phyloP scores from a whole-genome alignment of 2,329 filamentous ascomycete species.

The Myriosclerotinia duriaeana region DNA sequence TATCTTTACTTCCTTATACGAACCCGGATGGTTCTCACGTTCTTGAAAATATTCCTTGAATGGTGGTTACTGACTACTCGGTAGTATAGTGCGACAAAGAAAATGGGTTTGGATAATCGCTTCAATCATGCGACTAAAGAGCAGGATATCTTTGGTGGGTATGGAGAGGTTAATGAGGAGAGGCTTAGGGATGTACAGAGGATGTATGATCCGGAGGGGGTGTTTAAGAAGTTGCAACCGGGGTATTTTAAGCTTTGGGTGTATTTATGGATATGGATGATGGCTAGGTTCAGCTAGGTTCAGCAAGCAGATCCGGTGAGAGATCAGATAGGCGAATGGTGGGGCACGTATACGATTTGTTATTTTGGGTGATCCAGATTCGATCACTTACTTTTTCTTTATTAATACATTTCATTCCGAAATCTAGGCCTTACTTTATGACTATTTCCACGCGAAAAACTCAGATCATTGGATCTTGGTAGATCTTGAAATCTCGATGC shows the following conservation, averaged over 20 bases:
- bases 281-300: neutral
- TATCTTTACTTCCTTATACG: no score
- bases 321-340: no score
- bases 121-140: neutral
- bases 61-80: neutral
- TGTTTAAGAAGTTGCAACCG: neutral
- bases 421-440: neutral
- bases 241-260: neutral
- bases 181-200: neutral
- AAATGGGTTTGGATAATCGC: neutral
- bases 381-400: neutral
- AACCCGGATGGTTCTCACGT: no score
- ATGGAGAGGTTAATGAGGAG: neutral
- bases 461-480: neutral
- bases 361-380: constrained; percentile 10
- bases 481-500: neutral
- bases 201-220: neutral
- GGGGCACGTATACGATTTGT: neutral
- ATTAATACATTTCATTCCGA: neutral
- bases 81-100: neutral
- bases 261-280: neutral
- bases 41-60: neutral
- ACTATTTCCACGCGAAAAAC: neutral
- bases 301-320: no score
- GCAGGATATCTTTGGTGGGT: neutral